Evolutionary conservation across 352 stramenopile species (phyloP), one percentile per base, ranked within the genome.

Genomic region (Globisporangium perplexum): DNA sequence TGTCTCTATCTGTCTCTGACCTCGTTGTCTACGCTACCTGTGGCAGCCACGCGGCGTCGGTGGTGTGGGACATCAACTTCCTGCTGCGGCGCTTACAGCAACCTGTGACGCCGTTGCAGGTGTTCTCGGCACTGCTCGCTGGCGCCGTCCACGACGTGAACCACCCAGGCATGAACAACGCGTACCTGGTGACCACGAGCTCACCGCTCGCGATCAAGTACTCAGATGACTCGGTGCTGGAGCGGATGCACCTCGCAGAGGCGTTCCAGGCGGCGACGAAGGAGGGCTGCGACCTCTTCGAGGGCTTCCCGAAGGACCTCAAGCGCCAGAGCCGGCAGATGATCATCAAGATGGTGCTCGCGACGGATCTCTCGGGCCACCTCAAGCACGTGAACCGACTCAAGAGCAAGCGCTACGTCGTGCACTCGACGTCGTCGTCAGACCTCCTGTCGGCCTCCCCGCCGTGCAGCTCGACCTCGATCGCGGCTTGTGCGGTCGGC

Each of bases 201-300:
- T 85, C 83, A 12, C 78, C 91, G 15, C 62, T 97, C 23, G 91
- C 91, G 36, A 80, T 98, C 57, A 83, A 86, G 45, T 98, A 98
- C 72, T 97, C 95, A 60, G 93, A 97, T 52, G 77, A 93, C 56
- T 92, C 83, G 31, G 86, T 96, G n/a, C 71, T 98, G n/a, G 80
- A 90, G 57, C 69, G 77, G 15, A 89, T 89, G 77, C 80, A 90
- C 53, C 55, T 90, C 11, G 77, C 80, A 20, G 75, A 88, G 39
- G 69, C 74, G 20, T 90, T 87, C 59, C 76, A 87, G 42, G 72
- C 66, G 0, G 73, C 71, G 22, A 81, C 68, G n/a, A 83, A 88
- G 46, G 68, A 83, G 39, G 77, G 71, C 1, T 90, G 75, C 62
- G 76, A 95, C 54, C 50, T 90, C 12, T 86, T 95, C 23, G 68